Conservation (phyloP, 257 asterid species). For the Phtheirospermum japonicum region DNA sequence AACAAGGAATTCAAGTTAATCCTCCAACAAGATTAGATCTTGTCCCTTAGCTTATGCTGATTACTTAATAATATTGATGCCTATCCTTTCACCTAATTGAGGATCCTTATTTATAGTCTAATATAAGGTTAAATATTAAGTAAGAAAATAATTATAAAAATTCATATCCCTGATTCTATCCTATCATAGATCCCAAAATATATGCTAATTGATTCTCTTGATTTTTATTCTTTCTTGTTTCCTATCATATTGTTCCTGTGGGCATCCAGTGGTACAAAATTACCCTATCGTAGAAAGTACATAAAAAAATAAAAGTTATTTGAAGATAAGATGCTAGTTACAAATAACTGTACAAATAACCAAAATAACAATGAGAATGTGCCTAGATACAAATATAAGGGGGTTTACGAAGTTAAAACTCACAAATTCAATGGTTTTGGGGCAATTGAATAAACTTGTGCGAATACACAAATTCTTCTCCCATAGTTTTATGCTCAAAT, state of each 20-base stretch:
- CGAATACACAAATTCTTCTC: background rate
- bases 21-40: background rate
- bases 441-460: background rate
- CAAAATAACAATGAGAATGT: background rate
- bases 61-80: too few relatives aligned
- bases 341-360: background rate
- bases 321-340: background rate
- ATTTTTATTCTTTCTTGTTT: too few relatives aligned
- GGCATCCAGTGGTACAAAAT: background rate
- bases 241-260: background rate
- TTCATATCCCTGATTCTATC: background rate
- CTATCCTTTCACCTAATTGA: too few relatives aligned
- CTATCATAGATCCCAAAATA: background rate
- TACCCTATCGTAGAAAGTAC: background rate
- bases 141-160: too few relatives aligned
- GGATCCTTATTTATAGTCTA: too few relatives aligned
- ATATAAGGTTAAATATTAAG: too few relatives aligned
- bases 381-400: background rate
- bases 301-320: slow-evolving; percentile 1
- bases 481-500: background rate
- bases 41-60: too few relatives aligned
- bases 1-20: too few relatives aligned
- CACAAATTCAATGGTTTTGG: background rate
- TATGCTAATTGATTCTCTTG: too few relatives aligned
- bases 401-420: background rate